Percentiles rank a stretch among this genome's conserved stretches.
Conservation (phyloP, 148 eudicot species). For the Fagopyrum esculentum region DNA sequence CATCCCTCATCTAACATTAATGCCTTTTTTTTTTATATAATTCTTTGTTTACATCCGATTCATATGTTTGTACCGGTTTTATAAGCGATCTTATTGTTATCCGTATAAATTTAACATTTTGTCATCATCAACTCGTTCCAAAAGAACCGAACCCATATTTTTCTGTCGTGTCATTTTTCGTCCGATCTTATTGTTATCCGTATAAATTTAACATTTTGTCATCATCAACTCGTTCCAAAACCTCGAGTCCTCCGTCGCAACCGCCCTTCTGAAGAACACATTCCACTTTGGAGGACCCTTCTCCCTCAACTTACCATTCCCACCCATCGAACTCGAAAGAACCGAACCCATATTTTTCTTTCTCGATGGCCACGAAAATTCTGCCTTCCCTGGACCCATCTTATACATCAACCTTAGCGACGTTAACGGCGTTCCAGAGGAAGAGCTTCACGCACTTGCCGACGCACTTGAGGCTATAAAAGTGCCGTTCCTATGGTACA, state of each 20-base stretch:
- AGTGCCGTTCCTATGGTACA: background rate
- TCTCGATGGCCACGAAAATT: background rate
- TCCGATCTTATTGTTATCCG: too few species aligned
- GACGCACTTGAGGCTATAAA: background rate
- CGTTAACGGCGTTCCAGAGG: too few species aligned
- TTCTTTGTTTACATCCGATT: too few species aligned
- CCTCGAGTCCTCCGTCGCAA: background rate
- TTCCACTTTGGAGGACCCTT: background rate
- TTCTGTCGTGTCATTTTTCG: too few species aligned
- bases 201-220: too few species aligned
- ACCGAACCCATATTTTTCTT: background rate
- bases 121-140: too few species aligned
- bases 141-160: too few species aligned
- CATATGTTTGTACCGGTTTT: too few species aligned
- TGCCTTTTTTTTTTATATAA: too few species aligned
- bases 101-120: too few species aligned
- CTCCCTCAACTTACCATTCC: background rate
- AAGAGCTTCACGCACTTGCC: background rate
- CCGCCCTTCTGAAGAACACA: background rate
- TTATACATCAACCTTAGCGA: background rate
- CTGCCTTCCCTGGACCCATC: background rate
- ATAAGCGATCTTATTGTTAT: too few species aligned
- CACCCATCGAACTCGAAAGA: background rate
- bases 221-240: background rate
- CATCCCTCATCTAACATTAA: too few species aligned